Percentiles rank a stretch among this genome's conserved stretches.
Evolutionary conservation across 1,284 basidiomycete species (phyloP).

Genomic region (Stygiomarasmius scandens): DNA sequence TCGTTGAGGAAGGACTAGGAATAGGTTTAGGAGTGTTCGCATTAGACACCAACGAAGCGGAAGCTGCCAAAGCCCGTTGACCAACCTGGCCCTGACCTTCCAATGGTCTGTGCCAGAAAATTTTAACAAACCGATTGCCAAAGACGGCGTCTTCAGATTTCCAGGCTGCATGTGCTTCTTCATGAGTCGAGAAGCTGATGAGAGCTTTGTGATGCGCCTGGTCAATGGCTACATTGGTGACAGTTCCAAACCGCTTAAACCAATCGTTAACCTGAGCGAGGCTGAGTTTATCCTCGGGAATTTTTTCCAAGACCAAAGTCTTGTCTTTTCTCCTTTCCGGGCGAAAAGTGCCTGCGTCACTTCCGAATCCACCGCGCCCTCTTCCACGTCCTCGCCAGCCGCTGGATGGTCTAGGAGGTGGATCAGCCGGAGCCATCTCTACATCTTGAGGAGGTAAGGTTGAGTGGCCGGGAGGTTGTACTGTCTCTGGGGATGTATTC

Average conservation of each 20-base stretch:
- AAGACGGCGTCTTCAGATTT: constrained; percentile 93
- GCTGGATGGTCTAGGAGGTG: constrained; percentile 19
- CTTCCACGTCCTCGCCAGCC: constrained; percentile 38
- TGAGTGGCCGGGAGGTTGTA: neutral
- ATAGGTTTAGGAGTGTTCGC: constrained; percentile 31
- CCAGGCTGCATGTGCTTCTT: constrained; percentile 88
- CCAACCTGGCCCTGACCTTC: constrained; percentile 83
- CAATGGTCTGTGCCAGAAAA: constrained; percentile 92
- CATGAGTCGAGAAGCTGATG: constrained; percentile 86
- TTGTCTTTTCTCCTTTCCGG: constrained; percentile 73
- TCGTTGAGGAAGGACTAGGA: constrained; percentile 26
- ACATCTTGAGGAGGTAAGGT: constrained; percentile 34
- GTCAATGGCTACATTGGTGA: constrained; percentile 93
- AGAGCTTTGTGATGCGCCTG: constrained; percentile 74
- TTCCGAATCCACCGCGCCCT: constrained; percentile 54
- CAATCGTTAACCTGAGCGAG: constrained; percentile 83
- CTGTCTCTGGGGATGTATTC: constrained; percentile 6
- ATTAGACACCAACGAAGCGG: constrained; percentile 71
- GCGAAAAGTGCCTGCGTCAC: constrained; percentile 66
- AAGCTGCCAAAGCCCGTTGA: constrained; percentile 75
- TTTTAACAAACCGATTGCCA: constrained; percentile 91
- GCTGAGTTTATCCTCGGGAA: constrained; percentile 82
- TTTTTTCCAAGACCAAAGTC: constrained; percentile 93
- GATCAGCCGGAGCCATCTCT: constrained; percentile 27
- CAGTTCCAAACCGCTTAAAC: constrained; percentile 92